Base-by-base conservation (phyloP, 2,329 filamentous ascomycete species). In the Cladophialophora bantiana region DNA sequence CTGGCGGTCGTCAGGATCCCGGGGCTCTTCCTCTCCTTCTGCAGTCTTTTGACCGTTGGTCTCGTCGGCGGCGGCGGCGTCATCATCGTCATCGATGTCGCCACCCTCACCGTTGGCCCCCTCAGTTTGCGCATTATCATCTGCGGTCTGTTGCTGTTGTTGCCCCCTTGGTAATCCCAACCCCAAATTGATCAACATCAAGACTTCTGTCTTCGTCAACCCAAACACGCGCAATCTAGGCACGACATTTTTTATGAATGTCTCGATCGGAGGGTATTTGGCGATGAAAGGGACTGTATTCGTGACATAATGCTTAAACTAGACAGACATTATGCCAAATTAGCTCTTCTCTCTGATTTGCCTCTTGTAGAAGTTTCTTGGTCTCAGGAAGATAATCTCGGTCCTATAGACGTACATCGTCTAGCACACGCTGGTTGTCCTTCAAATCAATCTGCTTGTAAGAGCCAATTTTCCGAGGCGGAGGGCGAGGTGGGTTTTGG, bases 121-220 rank as follows among this genome's bases (percentile, higher is more conserved):
- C 26, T 53, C 18, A 13, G 7, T 10, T 53, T 54, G 42, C 18
- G 7, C 26, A 53, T 40, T 18, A 2, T 20, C 59, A 32, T 61
- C 52, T 6, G 35, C 12, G n/a, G 12, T 10, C 32, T 36, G 45
- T 20, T 54, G 59, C n/a, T 40, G 40, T 36, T 50, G n/a, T 58
- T 59, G 65, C n/a, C 54, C 61, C 26, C 57, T 54, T 4, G 62
- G 64, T 15, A 80, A 32, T 2, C 80, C 81, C 15, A 82, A 71
- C 0, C 81, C 80, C 32, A 83, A 71, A 66, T 83, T 83, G 20
- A 83, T 70, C 59, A 83, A 77, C 75, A 79, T 82, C 18, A 82
- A 68, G 9, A 81, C 78, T 71, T 83, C 81, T 0, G 78, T 80
- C 70, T 83, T 83, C 34, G 81, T 82, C 18, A 83, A 73, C 15